Percentiles rank a stretch among this genome's conserved stretches.
phyloP scores from a whole-genome alignment of 2,329 filamentous ascomycete genomes.

The Fusarium praegraminearum region DNA sequence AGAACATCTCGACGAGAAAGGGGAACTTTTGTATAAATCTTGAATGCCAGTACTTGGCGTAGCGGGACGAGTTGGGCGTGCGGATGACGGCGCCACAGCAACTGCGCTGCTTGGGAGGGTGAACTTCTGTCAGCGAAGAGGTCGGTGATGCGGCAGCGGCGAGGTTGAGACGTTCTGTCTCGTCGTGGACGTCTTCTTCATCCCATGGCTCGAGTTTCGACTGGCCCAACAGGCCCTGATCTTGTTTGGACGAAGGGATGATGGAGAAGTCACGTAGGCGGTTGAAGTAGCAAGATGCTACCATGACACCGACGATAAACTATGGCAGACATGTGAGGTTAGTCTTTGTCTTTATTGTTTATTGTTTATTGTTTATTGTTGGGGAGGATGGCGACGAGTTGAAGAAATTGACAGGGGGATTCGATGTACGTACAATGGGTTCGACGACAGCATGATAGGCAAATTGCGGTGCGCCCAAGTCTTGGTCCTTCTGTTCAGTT shows the following conservation, averaged over 20 bases:
- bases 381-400: not conserved
- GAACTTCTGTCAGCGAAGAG: conserved; percentile 36
- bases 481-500: conserved; percentile 31
- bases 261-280: conserved; percentile 46
- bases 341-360: not conserved
- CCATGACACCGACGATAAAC: conserved; percentile 48
- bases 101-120: conserved; percentile 61
- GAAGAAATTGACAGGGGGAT: not conserved
- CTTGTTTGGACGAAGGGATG: conserved; percentile 32
- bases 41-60: conserved; percentile 69
- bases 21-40: conserved; percentile 74
- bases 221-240: conserved; percentile 44
- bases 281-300: conserved; percentile 48
- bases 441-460: conserved; percentile 44
- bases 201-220: conserved; percentile 42
- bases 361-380: not conserved
- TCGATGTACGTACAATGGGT: conserved; percentile 44
- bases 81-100: conserved; percentile 63
- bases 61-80: conserved; percentile 72
- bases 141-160: conserved; percentile 25
- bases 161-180: conserved; percentile 30
- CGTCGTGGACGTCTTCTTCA: conserved; percentile 41
- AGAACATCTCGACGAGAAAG: conserved; percentile 80
- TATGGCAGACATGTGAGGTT: conserved; percentile 6
- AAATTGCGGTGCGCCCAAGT: conserved; percentile 48